Percentiles rank a stretch among this genome's conserved stretches.
These are phyloP conservation scores for Rhododendron vialii DNA, from an alignment of 148 eudicot species.

Conservation along the genomic window DNA sequence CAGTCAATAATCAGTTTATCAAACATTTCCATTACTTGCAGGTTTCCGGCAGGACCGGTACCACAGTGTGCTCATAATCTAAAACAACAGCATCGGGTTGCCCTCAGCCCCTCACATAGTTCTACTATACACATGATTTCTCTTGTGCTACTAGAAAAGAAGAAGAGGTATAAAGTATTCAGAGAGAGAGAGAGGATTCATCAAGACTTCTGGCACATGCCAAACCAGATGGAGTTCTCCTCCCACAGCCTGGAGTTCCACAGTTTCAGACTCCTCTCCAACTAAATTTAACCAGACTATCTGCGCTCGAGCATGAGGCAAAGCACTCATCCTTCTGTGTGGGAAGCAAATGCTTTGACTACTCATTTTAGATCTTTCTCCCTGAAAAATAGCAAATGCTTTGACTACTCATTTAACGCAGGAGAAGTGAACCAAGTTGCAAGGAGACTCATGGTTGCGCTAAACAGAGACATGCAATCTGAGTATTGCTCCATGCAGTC, in stretches of 20 bases:
- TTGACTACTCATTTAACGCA: not conserved
- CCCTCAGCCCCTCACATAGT: no score
- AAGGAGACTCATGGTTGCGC: not conserved
- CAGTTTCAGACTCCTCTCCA: not conserved
- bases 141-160: not conserved
- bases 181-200: not conserved
- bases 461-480: not conserved
- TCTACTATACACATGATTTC: not conserved
- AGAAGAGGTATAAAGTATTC: no score
- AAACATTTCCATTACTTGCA: no score
- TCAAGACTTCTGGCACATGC: not conserved
- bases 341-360: not conserved
- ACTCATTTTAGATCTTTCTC: no score
- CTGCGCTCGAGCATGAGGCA: not conserved
- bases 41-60: no score
- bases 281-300: not conserved
- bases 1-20: no score
- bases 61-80: not conserved
- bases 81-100: not conserved
- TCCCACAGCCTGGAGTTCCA: not conserved
- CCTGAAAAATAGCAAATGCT: no score
- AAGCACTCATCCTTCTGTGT: not conserved
- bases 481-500: not conserved
- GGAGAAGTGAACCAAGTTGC: not conserved
- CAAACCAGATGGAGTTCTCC: no score